These are phyloP conservation scores for Yamadazyma endophytica DNA, from an alignment of 805 yeast genomes.

Conservation along the genomic window DNA sequence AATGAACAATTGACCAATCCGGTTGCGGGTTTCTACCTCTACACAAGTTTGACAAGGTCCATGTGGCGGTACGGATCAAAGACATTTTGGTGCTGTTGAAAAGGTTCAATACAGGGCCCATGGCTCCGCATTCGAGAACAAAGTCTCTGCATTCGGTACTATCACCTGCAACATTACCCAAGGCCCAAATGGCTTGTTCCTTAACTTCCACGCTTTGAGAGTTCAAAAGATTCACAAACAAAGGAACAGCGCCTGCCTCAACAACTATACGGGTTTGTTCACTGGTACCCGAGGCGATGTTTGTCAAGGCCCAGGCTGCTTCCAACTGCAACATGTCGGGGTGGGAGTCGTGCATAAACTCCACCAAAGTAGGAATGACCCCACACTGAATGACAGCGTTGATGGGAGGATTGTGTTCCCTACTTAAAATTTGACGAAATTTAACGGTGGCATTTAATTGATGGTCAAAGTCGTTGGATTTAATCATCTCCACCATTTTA, in stretches of 20 bases:
- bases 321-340: conserved; percentile 90
- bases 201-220: conserved; percentile 86
- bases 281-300: conserved; percentile 91
- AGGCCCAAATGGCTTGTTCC: conserved; percentile 99
- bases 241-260: conserved; percentile 90
- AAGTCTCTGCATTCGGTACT: conserved; percentile 86
- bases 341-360: conserved; percentile 68
- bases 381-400: conserved; percentile 90
- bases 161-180: conserved; percentile 99
- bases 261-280: conserved; percentile 89
- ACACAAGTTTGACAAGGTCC: conserved; percentile 96
- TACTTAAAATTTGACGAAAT: conserved; percentile 88
- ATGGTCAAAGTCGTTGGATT: conserved; percentile 67
- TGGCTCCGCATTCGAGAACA: conserved; percentile 80
- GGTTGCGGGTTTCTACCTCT: conserved; percentile 97
- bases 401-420: conserved; percentile 95
- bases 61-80: conserved; percentile 93
- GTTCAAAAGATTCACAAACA: conserved; percentile 75
- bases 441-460: conserved; percentile 88
- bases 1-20: conserved; percentile 83
- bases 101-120: conserved; percentile 79
- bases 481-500: conserved; percentile 75
- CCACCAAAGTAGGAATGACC: conserved; percentile 87
- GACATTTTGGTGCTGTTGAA: conserved; percentile 81
- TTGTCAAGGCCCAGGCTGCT: conserved; percentile 99